Percentiles rank a stretch among this genome's conserved stretches.
Evolutionary conservation across 1,284 basidiomycete species (phyloP).

Genomic region (Gymnopus androsaceus): DNA sequence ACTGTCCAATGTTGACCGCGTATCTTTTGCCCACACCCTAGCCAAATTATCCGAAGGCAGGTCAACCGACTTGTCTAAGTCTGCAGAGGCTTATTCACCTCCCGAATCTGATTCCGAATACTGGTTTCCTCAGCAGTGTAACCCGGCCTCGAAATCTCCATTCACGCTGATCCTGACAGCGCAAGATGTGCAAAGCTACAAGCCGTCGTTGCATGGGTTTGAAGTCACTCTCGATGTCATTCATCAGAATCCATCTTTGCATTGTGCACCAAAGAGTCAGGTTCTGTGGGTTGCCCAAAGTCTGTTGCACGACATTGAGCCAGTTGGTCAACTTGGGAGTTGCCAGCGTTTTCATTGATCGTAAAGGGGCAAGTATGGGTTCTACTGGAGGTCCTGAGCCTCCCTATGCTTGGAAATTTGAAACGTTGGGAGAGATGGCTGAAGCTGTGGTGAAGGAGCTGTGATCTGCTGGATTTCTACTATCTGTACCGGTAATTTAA

Average conservation of each 20-base stretch:
- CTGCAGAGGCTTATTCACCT: conserved; percentile 22
- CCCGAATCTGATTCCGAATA: conserved; percentile 31
- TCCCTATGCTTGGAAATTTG: conserved; percentile 52
- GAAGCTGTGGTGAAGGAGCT: conserved; percentile 48
- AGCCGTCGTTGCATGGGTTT: conserved; percentile 64
- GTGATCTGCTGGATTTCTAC: too few species aligned
- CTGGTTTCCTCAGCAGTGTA: conserved; percentile 44
- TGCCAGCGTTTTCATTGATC: conserved; percentile 63
- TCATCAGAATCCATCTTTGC: conserved; percentile 41
- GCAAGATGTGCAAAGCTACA: conserved; percentile 68
- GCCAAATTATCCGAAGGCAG: conserved; percentile 50
- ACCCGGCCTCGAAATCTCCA: conserved; percentile 46
- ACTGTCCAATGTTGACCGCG: conserved; percentile 72
- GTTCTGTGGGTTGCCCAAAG: conserved; percentile 51
- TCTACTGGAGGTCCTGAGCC: conserved; percentile 18
- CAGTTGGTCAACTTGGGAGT: conserved; percentile 53
- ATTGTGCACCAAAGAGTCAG: conserved; percentile 35
- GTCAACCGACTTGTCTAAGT: conserved; percentile 3
- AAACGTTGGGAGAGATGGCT: conserved; percentile 57
- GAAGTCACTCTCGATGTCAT: conserved; percentile 50
- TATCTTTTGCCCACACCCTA: conserved; percentile 63
- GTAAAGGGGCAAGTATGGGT: conserved; percentile 33
- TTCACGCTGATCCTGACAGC: conserved; percentile 70
- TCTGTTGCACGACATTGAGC: conserved; percentile 57
- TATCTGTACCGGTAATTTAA: too few species aligned